Percentiles rank a stretch among this genome's conserved stretches.
Evolutionary conservation across 1,139 yeast genomes (phyloP).

Genomic region (Yamadazyma pseudoaaseri): DNA sequence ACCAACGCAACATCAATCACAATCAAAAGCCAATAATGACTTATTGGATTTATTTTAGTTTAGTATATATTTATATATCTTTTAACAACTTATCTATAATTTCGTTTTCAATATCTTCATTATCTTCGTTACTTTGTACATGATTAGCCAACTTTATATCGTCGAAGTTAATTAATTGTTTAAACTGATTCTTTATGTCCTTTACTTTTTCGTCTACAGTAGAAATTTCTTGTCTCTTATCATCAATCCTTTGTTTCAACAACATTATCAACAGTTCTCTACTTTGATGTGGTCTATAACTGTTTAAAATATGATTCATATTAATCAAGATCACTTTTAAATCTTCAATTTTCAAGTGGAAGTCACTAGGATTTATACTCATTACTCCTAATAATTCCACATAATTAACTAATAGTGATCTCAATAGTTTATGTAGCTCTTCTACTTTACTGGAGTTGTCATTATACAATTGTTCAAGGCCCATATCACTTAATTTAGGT

Average conservation of each 20-base stretch:
- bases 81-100: constrained; percentile 14
- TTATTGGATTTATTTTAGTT: constrained; percentile 54
- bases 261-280: constrained; percentile 75
- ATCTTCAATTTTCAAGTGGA: constrained; percentile 66
- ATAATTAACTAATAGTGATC: constrained; percentile 68
- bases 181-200: constrained; percentile 44
- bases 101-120: constrained; percentile 14
- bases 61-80: constrained; percentile 5
- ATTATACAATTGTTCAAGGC: constrained; percentile 64
- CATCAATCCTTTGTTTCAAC: constrained; percentile 60
- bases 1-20: not conserved
- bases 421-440: constrained; percentile 68
- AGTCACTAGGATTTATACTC: constrained; percentile 64
- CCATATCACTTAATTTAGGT: constrained; percentile 65
- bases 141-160: constrained; percentile 3
- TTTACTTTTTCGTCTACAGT: constrained; percentile 46
- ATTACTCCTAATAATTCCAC: constrained; percentile 75
- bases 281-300: constrained; percentile 87
- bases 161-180: constrained; percentile 21
- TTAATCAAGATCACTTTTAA: constrained; percentile 74
- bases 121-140: constrained; percentile 8
- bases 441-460: constrained; percentile 53
- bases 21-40: constrained; percentile 37
- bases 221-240: constrained; percentile 52
- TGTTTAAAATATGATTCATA: constrained; percentile 79